Conservation (phyloP, 768 basidiomycete species). For the Dioszegia hungarica region DNA sequence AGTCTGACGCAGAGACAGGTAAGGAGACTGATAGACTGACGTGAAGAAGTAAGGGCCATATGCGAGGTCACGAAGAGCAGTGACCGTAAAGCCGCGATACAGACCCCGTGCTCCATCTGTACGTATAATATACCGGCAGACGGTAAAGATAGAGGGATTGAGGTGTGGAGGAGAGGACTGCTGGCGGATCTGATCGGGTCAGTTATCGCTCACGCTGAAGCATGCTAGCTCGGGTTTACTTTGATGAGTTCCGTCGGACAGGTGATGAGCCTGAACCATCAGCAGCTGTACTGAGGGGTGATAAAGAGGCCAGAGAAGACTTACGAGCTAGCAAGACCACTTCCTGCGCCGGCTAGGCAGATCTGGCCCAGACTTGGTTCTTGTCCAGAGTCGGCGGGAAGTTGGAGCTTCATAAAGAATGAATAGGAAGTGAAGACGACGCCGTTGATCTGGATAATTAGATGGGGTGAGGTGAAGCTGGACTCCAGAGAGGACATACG, state of each 20-base stretch:
- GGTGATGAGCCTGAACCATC: conserved; percentile 60
- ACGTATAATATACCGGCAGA: conserved; percentile 59
- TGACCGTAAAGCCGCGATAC: conserved; percentile 71
- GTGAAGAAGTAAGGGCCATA: conserved; percentile 82
- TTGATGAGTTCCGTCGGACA: conserved; percentile 84
- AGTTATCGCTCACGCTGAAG: not conserved
- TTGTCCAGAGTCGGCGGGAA: conserved; percentile 41
- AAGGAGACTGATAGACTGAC: conserved; percentile 50
- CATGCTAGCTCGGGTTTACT: conserved; percentile 58
- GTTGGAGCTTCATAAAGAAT: conserved; percentile 67
- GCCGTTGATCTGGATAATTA: conserved; percentile 57
- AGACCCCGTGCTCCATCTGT: conserved; percentile 62
- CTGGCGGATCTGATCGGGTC: conserved; percentile 51
- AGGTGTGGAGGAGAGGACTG: conserved; percentile 45
- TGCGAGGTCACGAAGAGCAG: conserved; percentile 69
- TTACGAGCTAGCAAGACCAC: conserved; percentile 73
- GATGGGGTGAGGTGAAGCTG: not conserved
- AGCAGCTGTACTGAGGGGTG: not conserved
- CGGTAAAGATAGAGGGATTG: conserved; percentile 51
- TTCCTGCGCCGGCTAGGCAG: conserved; percentile 69
- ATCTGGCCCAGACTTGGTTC: conserved; percentile 69
- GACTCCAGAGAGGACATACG: conserved; percentile 17
- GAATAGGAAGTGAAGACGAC: conserved; percentile 80
- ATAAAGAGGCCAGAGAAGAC: conserved; percentile 38
- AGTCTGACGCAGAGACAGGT: too few species aligned